phyloP scores from a whole-genome alignment of 306 rosid genomes.

The Cyclanthera cordifolia region DNA sequence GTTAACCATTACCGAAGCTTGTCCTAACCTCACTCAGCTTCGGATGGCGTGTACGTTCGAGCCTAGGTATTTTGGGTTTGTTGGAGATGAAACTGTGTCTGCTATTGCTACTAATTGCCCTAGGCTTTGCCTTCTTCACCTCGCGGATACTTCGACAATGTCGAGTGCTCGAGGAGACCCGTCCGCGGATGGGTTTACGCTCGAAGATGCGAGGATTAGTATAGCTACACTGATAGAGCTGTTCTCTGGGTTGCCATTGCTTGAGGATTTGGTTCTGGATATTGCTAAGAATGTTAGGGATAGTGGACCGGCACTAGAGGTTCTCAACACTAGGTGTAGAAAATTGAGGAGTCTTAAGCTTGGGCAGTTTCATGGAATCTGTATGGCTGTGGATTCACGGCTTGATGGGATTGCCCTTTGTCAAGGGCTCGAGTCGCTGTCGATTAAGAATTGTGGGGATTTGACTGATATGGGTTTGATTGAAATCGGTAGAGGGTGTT shows the following conservation, averaged over 20 bases:
- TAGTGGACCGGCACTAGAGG: constrained; percentile 59
- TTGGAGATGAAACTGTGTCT: constrained; percentile 55
- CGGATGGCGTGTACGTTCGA: constrained; percentile 66
- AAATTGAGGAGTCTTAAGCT: constrained; percentile 50
- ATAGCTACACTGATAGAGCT: constrained; percentile 37
- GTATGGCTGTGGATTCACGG: constrained; percentile 52
- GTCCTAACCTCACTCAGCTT: constrained; percentile 59
- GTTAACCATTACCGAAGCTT: constrained; percentile 39
- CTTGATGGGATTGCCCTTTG: constrained; percentile 82
- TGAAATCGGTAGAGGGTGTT: constrained; percentile 76
- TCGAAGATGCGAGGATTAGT: constrained; percentile 54
- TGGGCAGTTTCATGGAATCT: constrained; percentile 77
- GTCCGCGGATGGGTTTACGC: constrained; percentile 31
- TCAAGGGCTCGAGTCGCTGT: constrained; percentile 54
- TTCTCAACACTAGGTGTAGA: constrained; percentile 49
- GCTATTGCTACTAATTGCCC: constrained; percentile 51
- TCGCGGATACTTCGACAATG: constrained; percentile 57
- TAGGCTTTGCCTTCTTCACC: constrained; percentile 51
- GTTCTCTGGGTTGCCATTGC: constrained; percentile 52
- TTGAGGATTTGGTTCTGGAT: constrained; percentile 76
- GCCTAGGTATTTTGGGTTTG: constrained; percentile 63
- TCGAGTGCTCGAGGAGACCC: constrained; percentile 43
- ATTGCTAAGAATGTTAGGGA: constrained; percentile 67
- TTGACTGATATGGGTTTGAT: constrained; percentile 86
- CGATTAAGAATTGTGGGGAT: constrained; percentile 51